Evolutionary conservation across 2,329 filamentous ascomycete species (phyloP).

Genomic region (Rugonectria rugulosa): DNA sequence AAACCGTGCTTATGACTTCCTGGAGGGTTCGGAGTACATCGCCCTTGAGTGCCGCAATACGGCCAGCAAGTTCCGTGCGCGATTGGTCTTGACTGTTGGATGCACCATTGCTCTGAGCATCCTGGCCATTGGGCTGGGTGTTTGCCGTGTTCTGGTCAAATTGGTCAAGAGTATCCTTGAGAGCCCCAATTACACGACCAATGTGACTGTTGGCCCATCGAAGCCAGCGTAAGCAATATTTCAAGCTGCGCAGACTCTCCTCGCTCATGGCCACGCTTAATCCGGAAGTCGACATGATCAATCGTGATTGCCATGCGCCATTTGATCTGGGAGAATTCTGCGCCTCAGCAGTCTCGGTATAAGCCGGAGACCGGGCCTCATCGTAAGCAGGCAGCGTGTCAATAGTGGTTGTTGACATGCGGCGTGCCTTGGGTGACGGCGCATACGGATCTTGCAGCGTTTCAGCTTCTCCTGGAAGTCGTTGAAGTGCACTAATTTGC

Average conservation of each 20-base stretch:
- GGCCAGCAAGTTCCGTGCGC: constrained; percentile 59
- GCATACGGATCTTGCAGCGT: constrained; percentile 38
- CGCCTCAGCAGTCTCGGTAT: constrained; percentile 65
- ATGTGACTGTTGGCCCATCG: constrained; percentile 84
- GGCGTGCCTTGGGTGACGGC: constrained; percentile 50
- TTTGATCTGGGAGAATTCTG: constrained; percentile 42
- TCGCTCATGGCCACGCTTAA: constrained; percentile 92
- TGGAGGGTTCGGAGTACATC: constrained; percentile 83
- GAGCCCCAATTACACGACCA: constrained; percentile 73
- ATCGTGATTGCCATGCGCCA: constrained; percentile 76
- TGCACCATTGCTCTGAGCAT: constrained; percentile 19
- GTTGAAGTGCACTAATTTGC: constrained; percentile 32
- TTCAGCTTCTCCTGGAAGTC: constrained; percentile 24
- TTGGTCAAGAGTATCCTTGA: constrained; percentile 80
- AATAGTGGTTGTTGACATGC: constrained; percentile 70
- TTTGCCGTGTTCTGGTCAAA: constrained; percentile 68
- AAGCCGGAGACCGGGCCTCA: constrained; percentile 76
- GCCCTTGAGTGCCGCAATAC: constrained; percentile 71
- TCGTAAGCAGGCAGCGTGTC: constrained; percentile 88
- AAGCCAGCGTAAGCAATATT: constrained; percentile 83
- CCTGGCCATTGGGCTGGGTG: constrained; percentile 15
- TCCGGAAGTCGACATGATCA: constrained; percentile 90
- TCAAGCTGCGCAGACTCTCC: constrained; percentile 82
- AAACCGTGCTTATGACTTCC: constrained; percentile 83
- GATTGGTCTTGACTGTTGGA: constrained; percentile 37